Base-by-base conservation (phyloP, 805 yeast species). In the Kluyveromyces dobzhanskii region DNA sequence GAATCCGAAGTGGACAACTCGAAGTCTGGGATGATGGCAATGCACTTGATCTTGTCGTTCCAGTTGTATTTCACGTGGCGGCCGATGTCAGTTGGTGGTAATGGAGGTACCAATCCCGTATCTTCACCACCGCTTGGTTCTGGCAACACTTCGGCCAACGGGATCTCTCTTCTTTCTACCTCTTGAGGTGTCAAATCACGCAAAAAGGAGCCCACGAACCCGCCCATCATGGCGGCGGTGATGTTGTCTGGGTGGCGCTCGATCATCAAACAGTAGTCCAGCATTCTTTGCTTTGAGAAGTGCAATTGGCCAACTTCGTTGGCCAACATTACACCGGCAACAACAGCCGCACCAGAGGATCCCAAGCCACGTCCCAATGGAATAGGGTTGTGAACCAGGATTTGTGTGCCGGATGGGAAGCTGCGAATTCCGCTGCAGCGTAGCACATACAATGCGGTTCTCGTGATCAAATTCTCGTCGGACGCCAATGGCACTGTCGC, bases 151-250 rank as follows among this genome's bases (percentile, higher is more conserved):
- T 81, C 84, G 39, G 84, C 78, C 41, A 92, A 67, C 30, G 97
- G 96, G 40, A 86, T 83, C 57, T 81, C 87, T 47, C 84, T 82
- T 38, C 84, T 74, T 43, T 71, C 78, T 47, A 73, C 70, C 48
- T 88, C 97, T 30, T 75, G 72, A 3, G 79, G 77, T 25, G 78
- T 68, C 43, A 92, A 66, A 45, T 85, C 94, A 53, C 94, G 76
- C 55, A 92, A 71, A 62, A 83, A 92, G 3, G 96, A 86, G 32
- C 98, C 98, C 30, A 88, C 95, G 61, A 92, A 92, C 1, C 98
- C 97, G 44, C 98, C 98, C 80, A 88, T 82, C 95, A 92, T 86
- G 27, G 98, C 95, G 24, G 98, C 98, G 10, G 96, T 86, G 54
- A 92, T 88, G 62, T 92, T 92, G 64, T 92, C 98, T 26, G 98